phyloP scores from a whole-genome alignment of 257 asterid species.

The Plantago ovata region DNA sequence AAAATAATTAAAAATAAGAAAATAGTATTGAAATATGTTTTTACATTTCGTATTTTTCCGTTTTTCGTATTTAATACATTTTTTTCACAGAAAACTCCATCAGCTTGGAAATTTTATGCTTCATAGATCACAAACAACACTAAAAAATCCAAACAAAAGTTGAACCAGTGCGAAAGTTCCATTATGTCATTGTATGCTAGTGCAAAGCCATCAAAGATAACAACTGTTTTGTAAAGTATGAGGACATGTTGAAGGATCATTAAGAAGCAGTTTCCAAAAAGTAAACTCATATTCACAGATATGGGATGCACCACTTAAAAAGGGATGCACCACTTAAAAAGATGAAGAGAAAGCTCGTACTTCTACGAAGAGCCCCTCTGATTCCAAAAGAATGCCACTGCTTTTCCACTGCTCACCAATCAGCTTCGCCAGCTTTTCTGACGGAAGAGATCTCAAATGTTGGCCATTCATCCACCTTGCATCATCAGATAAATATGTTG shows the following conservation, averaged over 20 bases:
- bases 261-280: constrained; percentile 5
- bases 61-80: too few species aligned
- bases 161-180: constrained; percentile 6
- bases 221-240: constrained; percentile 2
- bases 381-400: constrained; percentile 47
- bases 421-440: constrained; percentile 45
- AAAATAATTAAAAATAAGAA: too few species aligned
- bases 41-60: too few species aligned
- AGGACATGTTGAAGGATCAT: constrained; percentile 12
- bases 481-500: constrained; percentile 21
- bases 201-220: neutral
- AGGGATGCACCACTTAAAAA: constrained; percentile 9
- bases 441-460: constrained; percentile 77
- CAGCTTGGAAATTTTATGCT: too few species aligned
- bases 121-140: too few species aligned
- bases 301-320: constrained; percentile 9
- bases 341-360: constrained; percentile 33
- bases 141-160: constrained; percentile 10
- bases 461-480: constrained; percentile 98
- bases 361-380: constrained; percentile 70
- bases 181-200: constrained; percentile 2
- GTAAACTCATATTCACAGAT: neutral
- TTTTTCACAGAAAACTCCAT: too few species aligned
- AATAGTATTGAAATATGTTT: too few species aligned
- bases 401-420: constrained; percentile 81